Base-by-base conservation (phyloP, 1,284 basidiomycete species). In the Hypsizygus ulmarius region DNA sequence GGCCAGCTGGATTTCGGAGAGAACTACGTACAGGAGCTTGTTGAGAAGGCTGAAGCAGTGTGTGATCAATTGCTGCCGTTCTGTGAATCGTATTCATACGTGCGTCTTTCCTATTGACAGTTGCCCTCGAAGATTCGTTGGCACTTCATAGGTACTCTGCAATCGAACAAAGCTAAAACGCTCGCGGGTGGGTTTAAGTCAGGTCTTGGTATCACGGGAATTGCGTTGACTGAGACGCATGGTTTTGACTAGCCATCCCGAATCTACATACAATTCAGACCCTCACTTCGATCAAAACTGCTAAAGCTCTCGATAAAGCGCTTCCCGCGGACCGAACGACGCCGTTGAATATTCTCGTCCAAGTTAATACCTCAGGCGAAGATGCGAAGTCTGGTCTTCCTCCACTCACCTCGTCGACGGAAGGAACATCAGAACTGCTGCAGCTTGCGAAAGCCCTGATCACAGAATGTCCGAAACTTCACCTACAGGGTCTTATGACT, bases 61-160 rank as follows among this genome's bases (percentile, higher is more conserved):
- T 47, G 49, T 52, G 39, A 18, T 36, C 25, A 33, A 43, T 35
- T 16, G 36, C 40, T 49, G 18, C 21, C 21, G 36, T 30, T 14
- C 2, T 43, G 15, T 33, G 36, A 11, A 36, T 43, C 30, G 9
- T 45, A 39, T 44, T 41, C 21, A 30, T 39, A 37, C 40, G 32
- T 33, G 43, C 34, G 39, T 44, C 11, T 39, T 47, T 52, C 34
- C 48, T 43, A 25, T 47, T 33, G 36, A 18, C 61, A 94, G 90
- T 77, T 95, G 12, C 92, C 93, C 0, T 54, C 59, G 19, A 87
- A 91, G 56, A 92, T 97, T 59, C 77, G 86, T 54, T 99, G 97
- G 97, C 96, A 98, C 69, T 98, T 97, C 65, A 96, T 99, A 57
- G 96, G 96, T 5, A 82, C 87, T 1, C 71, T 99, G 19, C 96